Conservation (phyloP, 345 rosid genomes). For the Hirschfeldia incana region DNA sequence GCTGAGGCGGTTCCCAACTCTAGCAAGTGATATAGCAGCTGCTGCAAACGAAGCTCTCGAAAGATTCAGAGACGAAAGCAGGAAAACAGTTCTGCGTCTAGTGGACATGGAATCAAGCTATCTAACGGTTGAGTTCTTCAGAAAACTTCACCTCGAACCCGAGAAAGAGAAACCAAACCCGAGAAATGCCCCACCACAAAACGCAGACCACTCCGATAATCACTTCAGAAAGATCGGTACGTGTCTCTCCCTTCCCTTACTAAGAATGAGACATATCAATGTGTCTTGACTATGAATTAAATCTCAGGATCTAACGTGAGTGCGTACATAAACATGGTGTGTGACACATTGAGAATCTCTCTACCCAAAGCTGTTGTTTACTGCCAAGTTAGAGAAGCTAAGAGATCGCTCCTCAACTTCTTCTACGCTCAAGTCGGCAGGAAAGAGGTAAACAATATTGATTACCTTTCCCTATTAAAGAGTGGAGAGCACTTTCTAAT, state of each 20-base stretch:
- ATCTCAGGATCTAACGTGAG: constrained; percentile 85
- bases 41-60: constrained; percentile 93
- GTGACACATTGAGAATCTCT: constrained; percentile 83
- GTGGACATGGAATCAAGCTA: constrained; percentile 99
- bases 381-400: constrained; percentile 95
- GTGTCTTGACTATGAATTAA: constrained; percentile 3
- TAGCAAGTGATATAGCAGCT: constrained; percentile 82
- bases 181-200: constrained; percentile 47
- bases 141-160: constrained; percentile 85
- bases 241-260: neutral
- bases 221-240: constrained; percentile 90
- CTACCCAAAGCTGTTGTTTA: constrained; percentile 96
- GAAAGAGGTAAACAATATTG: constrained; percentile 60
- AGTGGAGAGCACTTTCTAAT: neutral
- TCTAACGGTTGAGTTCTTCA: constrained; percentile 92
- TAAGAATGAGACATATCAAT: constrained; percentile 14
- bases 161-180: constrained; percentile 65
- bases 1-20: constrained; percentile 91
- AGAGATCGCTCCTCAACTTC: constrained; percentile 80
- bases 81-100: constrained; percentile 78
- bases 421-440: constrained; percentile 90
- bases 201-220: constrained; percentile 64
- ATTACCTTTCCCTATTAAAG: neutral
- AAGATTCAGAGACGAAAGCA: constrained; percentile 90
- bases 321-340: constrained; percentile 88